Evolutionary conservation across 2,329 filamentous ascomycete genomes (phyloP).

Genomic region (Ceratocystis variospora): DNA sequence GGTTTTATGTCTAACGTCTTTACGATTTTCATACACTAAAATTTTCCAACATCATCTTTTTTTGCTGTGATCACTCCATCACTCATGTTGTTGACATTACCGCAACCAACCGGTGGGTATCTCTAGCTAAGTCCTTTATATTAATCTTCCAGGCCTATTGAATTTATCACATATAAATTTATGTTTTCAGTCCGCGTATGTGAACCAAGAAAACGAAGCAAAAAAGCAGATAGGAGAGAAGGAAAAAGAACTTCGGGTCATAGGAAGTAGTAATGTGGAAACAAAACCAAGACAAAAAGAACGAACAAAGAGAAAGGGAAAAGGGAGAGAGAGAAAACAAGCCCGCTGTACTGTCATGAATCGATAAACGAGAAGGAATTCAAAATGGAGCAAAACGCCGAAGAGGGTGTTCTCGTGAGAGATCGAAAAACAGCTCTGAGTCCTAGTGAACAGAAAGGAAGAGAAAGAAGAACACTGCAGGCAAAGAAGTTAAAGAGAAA

Average conservation of each 20-base stretch:
- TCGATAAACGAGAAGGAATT: background rate
- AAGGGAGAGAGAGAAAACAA: background rate
- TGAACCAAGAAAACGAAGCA: background rate
- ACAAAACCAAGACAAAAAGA: background rate
- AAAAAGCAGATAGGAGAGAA: background rate
- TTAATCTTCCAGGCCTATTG: background rate
- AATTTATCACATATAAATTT: background rate
- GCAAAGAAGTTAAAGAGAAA: background rate
- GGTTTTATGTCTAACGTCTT: background rate
- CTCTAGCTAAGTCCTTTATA: background rate
- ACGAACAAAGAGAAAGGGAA: background rate
- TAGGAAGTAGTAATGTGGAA: background rate
- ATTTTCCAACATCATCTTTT: background rate
- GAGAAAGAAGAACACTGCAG: background rate
- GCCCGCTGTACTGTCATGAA: background rate
- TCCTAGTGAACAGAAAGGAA: background rate
- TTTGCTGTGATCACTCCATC: background rate
- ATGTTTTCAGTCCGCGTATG: background rate
- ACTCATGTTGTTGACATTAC: too few species aligned
- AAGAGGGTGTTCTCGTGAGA: background rate
- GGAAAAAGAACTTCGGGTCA: background rate
- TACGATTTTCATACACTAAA: background rate
- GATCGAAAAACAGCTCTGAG: slow-evolving; percentile 2
- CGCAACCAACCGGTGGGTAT: too few species aligned
- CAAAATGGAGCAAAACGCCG: slow-evolving; percentile 2